Evolutionary conservation across 495 filamentous ascomycete genomes (phyloP).

Genomic region (Neurospora intermedia): DNA sequence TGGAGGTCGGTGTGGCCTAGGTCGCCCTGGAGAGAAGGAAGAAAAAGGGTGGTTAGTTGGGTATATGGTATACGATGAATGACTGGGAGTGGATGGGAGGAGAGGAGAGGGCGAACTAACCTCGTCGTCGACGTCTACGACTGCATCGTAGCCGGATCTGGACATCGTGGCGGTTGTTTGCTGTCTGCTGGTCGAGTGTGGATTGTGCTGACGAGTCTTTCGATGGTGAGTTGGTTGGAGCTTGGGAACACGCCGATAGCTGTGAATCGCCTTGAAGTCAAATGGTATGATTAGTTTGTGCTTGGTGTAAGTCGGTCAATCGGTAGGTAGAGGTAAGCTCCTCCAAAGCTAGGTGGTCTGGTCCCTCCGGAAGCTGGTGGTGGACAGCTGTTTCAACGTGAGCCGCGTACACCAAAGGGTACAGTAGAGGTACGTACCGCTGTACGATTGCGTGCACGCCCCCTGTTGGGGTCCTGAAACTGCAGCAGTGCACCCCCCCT

Average conservation of each 20-base stretch:
- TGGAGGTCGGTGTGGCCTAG: constrained; percentile 95
- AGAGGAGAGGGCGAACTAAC: neutral
- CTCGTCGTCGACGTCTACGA: constrained; percentile 93
- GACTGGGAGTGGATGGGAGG: neutral
- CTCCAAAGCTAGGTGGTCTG: neutral
- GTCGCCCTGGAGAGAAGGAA: constrained; percentile 56
- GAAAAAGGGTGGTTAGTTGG: neutral
- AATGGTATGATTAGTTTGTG: neutral
- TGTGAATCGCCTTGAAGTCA: neutral
- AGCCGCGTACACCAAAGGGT: neutral
- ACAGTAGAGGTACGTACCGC: neutral
- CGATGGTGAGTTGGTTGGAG: neutral
- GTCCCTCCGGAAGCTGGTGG: neutral
- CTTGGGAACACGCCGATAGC: neutral
- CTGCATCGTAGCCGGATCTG: constrained; percentile 85
- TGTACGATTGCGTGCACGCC: neutral
- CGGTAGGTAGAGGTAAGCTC: neutral
- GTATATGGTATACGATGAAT: neutral
- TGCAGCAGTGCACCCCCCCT: neutral
- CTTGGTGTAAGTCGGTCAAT: neutral
- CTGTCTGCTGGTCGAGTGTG: neutral
- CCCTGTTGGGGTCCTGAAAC: neutral
- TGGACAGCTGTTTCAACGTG: neutral
- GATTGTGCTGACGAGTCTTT: neutral
- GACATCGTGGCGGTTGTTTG: constrained; percentile 45